Evolutionary conservation across 768 basidiomycete species (phyloP).

Genomic region (Coprinopsis strossmayeri): DNA sequence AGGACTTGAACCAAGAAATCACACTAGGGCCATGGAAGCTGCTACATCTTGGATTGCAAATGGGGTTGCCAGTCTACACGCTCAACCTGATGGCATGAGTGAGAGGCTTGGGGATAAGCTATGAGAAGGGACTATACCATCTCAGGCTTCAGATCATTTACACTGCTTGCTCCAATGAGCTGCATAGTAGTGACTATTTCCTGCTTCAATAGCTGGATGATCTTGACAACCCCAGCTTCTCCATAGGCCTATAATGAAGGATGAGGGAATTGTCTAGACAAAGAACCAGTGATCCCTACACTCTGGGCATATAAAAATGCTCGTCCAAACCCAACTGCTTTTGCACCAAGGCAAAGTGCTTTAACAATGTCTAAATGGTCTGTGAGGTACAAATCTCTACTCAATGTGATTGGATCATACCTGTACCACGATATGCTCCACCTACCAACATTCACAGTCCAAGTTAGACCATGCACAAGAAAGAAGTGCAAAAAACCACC

Average conservation of each 20-base stretch:
- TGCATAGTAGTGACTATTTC: slow-evolving; percentile 78
- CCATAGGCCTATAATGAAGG: slow-evolving; percentile 59
- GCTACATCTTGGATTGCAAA: slow-evolving; percentile 26
- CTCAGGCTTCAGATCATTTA: slow-evolving; percentile 65
- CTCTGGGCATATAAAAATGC: slow-evolving; percentile 84
- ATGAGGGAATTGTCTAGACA: not conserved
- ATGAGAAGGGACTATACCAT: slow-evolving; percentile 42
- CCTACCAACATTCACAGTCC: slow-evolving; percentile 3
- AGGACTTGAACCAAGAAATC: not conserved
- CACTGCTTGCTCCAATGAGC: slow-evolving; percentile 59
- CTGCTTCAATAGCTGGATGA: slow-evolving; percentile 60
- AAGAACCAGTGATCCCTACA: slow-evolving; percentile 30
- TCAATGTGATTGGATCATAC: no score
- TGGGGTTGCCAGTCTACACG: slow-evolving; percentile 55
- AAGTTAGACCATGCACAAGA: not conserved
- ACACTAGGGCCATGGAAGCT: not conserved
- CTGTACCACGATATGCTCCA: slow-evolving; percentile 13
- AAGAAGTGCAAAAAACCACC: no score
- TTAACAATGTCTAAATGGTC: slow-evolving; percentile 73
- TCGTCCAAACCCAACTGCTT: slow-evolving; percentile 79
- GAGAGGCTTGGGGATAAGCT: not conserved
- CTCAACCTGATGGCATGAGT: slow-evolving; percentile 36
- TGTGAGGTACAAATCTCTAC: no score
- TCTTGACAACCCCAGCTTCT: slow-evolving; percentile 59
- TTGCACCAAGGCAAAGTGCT: slow-evolving; percentile 85